phyloP scores from a whole-genome alignment of 768 basidiomycete genomes.

The Mycena galopus region DNA sequence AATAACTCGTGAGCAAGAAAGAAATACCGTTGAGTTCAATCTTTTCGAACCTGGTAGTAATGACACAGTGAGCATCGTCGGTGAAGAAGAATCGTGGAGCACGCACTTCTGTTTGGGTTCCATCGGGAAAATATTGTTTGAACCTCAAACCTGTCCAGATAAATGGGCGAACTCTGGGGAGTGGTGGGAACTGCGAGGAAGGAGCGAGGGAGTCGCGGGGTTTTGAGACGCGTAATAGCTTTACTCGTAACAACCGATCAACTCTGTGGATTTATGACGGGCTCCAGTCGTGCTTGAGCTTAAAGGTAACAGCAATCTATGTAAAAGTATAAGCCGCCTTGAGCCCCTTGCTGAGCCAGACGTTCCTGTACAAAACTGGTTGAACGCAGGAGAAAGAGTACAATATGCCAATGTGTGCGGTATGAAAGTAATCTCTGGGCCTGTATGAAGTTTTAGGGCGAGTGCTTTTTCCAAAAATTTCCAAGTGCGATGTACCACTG shows the following conservation, averaged over 20 bases:
- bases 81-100: neutral
- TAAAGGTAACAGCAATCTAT: neutral
- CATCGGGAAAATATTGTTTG: conserved; percentile 13
- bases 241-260: conserved; percentile 9
- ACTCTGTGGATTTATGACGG: neutral
- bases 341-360: no score
- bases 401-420: no score
- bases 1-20: neutral
- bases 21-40: conserved; percentile 28
- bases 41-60: conserved; percentile 12
- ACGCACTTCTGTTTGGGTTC: conserved; percentile 14
- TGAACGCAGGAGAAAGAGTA: no score
- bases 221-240: neutral
- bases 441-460: no score
- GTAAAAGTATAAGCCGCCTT: neutral
- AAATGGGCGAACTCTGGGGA: neutral
- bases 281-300: neutral
- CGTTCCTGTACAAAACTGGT: no score
- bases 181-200: conserved; percentile 4
- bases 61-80: conserved; percentile 1
- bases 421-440: no score
- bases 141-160: neutral
- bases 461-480: no score
- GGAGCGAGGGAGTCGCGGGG: conserved; percentile 4
- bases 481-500: no score